These are phyloP conservation scores for Rubus parviflorus DNA, from an alignment of 306 rosid genomes.

Conservation along the genomic window DNA sequence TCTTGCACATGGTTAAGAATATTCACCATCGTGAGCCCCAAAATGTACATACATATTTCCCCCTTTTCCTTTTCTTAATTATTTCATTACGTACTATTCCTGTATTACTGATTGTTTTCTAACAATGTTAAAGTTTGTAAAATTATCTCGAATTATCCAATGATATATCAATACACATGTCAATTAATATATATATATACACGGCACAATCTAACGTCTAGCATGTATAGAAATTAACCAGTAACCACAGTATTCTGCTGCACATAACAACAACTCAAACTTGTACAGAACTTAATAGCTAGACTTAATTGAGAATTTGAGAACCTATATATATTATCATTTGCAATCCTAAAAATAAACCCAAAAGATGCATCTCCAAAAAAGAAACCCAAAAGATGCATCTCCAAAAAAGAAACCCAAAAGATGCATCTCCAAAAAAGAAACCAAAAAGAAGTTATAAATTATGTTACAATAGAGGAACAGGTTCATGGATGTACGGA, in stretches of 20 bases:
- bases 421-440: neutral
- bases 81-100: neutral
- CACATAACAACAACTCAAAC: neutral
- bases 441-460: neutral
- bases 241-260: neutral
- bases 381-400: no score
- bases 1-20: constrained; percentile 13
- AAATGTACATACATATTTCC: neutral
- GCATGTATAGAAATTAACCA: neutral
- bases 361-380: no score
- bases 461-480: constrained; percentile 5
- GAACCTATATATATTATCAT: neutral
- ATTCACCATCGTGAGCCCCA: constrained; percentile 4
- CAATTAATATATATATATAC: no score
- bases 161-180: neutral
- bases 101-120: neutral
- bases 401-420: neutral
- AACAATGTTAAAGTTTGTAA: neutral
- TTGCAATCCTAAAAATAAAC: neutral
- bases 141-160: neutral
- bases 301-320: neutral
- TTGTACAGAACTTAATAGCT: neutral
- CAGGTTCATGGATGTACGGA: neutral
- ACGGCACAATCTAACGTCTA: neutral
- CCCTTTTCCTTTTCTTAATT: neutral